Conservation (phyloP, 495 filamentous ascomycete species). For the Podospora comata region DNA sequence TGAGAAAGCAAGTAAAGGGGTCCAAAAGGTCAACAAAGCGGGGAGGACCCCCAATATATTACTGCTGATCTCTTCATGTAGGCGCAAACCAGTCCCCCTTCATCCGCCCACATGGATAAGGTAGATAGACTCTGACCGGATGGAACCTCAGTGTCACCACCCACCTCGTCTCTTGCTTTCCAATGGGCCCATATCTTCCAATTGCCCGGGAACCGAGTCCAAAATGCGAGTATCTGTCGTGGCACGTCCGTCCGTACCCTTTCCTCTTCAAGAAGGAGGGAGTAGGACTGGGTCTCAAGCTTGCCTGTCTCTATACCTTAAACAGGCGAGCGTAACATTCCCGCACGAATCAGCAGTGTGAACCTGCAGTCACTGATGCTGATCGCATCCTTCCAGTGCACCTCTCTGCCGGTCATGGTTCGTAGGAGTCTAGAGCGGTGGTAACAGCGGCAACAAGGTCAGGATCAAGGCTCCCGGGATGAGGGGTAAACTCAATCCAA, state of each 20-base stretch:
- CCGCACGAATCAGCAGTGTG: not conserved
- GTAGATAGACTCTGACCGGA: not conserved
- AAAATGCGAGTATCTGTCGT: not conserved
- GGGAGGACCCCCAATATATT: not conserved
- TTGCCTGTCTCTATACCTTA: not conserved
- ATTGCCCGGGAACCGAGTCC: constrained; percentile 22
- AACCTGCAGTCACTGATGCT: not conserved
- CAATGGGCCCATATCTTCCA: constrained; percentile 11
- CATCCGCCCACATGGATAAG: not conserved
- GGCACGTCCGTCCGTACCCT: not conserved
- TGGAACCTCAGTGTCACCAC: not conserved
- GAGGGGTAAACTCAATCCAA: not conserved
- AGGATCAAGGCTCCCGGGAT: not conserved
- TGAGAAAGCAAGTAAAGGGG: not conserved
- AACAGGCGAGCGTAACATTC: not conserved
- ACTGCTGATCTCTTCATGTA: not conserved
- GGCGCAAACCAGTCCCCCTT: not conserved
- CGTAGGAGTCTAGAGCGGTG: not conserved
- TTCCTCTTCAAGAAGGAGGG: not conserved
- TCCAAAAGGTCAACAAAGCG: not conserved
- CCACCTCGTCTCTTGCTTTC: not conserved
- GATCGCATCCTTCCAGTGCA: not conserved
- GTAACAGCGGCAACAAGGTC: not conserved
- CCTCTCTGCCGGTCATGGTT: not conserved
- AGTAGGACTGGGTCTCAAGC: not conserved